Evolutionary conservation across 1,284 basidiomycete genomes (phyloP).

Genomic region (Schizophyllum commune): DNA sequence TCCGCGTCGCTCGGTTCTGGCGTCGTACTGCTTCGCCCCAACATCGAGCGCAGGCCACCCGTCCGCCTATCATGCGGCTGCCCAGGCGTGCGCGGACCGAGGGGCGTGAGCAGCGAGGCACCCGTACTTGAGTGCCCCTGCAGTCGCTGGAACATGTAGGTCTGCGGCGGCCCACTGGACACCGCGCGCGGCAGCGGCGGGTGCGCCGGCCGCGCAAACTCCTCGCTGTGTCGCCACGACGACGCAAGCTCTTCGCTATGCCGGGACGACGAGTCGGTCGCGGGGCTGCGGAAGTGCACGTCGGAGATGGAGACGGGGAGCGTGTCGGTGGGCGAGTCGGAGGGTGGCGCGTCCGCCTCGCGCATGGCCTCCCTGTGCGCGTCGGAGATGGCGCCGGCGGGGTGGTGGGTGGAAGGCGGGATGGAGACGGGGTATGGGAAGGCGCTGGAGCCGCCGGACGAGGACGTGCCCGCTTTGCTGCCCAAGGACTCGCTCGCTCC

Average conservation of each 20-base stretch:
- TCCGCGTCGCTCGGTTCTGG: no score
- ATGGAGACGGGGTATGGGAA: slow-evolving; percentile 38
- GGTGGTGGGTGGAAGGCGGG: slow-evolving; percentile 31
- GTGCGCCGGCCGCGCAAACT: no score
- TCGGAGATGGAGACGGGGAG: slow-evolving; percentile 63
- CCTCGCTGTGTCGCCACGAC: no score
- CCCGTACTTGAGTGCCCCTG: no score
- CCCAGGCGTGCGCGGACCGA: no score
- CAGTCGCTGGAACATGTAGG: slow-evolving; percentile 24
- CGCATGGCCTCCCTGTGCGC: slow-evolving; percentile 11
- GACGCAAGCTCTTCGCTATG: no score
- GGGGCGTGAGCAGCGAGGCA: no score
- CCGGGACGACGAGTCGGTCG: no score
- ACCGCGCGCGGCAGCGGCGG: slow-evolving; percentile 21
- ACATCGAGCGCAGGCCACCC: no score
- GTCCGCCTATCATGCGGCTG: no score
- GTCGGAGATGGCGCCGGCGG: slow-evolving; percentile 13
- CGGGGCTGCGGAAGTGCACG: slow-evolving; percentile 41
- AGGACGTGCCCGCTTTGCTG: slow-evolving; percentile 14
- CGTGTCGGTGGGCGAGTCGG: slow-evolving; percentile 56
- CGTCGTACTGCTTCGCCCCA: no score
- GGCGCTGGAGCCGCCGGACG: slow-evolving; percentile 16
- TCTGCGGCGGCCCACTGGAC: slow-evolving; percentile 18
- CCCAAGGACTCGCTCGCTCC: no score
- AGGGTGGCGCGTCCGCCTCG: neutral